phyloP scores from a whole-genome alignment of 2,329 filamentous ascomycete genomes.

The Leptographium lundbergii region DNA sequence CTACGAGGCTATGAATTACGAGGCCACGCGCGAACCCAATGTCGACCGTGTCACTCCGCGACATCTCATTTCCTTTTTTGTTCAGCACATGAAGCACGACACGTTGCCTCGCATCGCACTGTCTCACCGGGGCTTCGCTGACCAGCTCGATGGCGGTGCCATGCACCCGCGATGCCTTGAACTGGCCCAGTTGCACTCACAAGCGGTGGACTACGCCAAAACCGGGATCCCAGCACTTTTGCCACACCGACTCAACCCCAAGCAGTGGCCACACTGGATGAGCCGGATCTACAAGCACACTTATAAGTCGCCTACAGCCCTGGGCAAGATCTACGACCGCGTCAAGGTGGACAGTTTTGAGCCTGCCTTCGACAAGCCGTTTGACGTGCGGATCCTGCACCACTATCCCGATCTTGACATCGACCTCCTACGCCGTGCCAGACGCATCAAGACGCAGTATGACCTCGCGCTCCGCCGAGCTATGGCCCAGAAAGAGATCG shows the following conservation, averaged over 20 bases:
- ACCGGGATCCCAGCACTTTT: constrained; percentile 68
- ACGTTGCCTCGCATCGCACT: constrained; percentile 66
- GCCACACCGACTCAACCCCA: constrained; percentile 44
- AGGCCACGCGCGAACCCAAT: constrained; percentile 39
- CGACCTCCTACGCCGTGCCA: constrained; percentile 44
- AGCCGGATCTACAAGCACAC: constrained; percentile 45
- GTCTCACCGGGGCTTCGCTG: constrained; percentile 68
- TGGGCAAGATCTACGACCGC: constrained; percentile 74
- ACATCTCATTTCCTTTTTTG: constrained; percentile 76
- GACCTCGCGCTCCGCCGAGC: constrained; percentile 65
- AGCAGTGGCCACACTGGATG: constrained; percentile 76
- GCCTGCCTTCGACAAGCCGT: constrained; percentile 58
- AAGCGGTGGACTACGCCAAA: constrained; percentile 90
- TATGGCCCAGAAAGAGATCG: constrained; percentile 74
- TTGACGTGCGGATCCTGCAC: constrained; percentile 62
- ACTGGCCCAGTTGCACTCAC: constrained; percentile 72
- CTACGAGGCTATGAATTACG: constrained; percentile 65
- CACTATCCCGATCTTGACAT: constrained; percentile 41
- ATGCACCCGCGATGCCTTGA: constrained; percentile 56
- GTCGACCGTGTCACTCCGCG: constrained; percentile 53
- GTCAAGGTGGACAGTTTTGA: constrained; percentile 55
- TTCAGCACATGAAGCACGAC: constrained; percentile 87
- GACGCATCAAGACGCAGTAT: constrained; percentile 61
- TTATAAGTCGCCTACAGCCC: constrained; percentile 57
- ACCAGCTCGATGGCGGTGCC: constrained; percentile 49